Evolutionary conservation across 371 early-diverging fungal species (phyloP), one percentile per base, ranked within the genome.

Genomic region (Parasitella parasitica): DNA sequence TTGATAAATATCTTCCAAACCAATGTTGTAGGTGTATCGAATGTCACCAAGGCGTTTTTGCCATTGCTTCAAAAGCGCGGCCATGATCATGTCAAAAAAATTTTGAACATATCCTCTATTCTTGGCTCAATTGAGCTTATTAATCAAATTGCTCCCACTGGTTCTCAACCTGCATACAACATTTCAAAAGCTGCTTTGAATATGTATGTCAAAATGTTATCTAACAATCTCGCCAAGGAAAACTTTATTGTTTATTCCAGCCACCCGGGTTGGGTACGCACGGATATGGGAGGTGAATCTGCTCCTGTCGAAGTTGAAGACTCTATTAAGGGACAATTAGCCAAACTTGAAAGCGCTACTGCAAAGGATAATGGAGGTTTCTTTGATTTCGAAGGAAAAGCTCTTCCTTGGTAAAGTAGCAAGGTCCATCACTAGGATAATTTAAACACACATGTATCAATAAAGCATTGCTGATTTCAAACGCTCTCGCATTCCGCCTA

Each of bases 191-290:
- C 61, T 38, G 68, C 59, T 7, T 36, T 56, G 13, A 68, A 68
- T 38, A 71, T 71, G 72, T 50, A 54, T 12, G 55, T 55, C 26
- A 60, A 59, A 22, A 16, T 55, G 46, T 28, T 54, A 1, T 34
- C 72, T 7, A 57, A 54, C 20, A 49, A 57, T 0, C 65, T 71
- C 9, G 51, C 22, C 15, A 35, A 57, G 4, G 72, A 71, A 15
- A 64, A 71, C 20, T 54, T 71, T 18, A 52, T 61, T 35, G 55
- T 71, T 6, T 64, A 64, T n/a, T 36, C 65, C 6, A 32, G 58
- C 30, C 64, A 64, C 27, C 72, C 72, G 15, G 72, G 72, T 11
- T 71, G 68, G 72, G 61, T 57, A 0, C 20, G 39, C 16, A 71
- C 72, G 15, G 71, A 71, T 6, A 58, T 71, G 57, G 69, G 72